These are phyloP conservation scores for Plasmodium reichenowi DNA, from an alignment of 169 alveolate species.

Conservation along the genomic window DNA sequence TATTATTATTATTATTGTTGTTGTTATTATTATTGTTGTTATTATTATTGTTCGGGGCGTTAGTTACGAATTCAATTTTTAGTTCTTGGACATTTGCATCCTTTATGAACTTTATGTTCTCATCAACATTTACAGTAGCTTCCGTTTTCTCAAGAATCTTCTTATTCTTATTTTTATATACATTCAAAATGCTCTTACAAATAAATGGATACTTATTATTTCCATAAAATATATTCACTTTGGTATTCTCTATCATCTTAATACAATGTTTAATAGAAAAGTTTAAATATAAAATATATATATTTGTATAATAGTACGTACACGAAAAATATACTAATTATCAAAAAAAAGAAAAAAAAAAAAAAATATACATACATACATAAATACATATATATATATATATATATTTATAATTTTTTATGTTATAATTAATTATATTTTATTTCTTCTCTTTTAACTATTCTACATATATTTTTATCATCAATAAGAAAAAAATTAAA, in stretches of 20 bases:
- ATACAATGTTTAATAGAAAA: not conserved
- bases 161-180: constrained; percentile 1
- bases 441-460: too few species aligned
- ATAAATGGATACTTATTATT: constrained; percentile 53
- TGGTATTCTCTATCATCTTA: constrained; percentile 16
- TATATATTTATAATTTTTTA: too few species aligned
- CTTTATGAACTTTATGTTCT: constrained; percentile 21
- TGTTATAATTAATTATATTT: too few species aligned
- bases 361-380: too few species aligned
- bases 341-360: too few species aligned
- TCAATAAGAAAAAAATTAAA: too few species aligned
- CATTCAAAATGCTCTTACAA: constrained; percentile 46
- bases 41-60: not conserved
- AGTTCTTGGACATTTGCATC: constrained; percentile 51
- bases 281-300: too few species aligned
- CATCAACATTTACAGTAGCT: not conserved
- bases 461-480: too few species aligned
- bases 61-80: constrained; percentile 51
- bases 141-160: not conserved
- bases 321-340: too few species aligned
- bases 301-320: too few species aligned
- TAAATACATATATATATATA: too few species aligned
- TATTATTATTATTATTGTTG: not conserved
- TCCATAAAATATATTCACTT: constrained; percentile 64
- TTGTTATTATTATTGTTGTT: not conserved